Percentiles rank a stretch among this genome's conserved stretches.
Conservation (phyloP, 148 eudicot genomes). For the Selenicereus undatus region DNA sequence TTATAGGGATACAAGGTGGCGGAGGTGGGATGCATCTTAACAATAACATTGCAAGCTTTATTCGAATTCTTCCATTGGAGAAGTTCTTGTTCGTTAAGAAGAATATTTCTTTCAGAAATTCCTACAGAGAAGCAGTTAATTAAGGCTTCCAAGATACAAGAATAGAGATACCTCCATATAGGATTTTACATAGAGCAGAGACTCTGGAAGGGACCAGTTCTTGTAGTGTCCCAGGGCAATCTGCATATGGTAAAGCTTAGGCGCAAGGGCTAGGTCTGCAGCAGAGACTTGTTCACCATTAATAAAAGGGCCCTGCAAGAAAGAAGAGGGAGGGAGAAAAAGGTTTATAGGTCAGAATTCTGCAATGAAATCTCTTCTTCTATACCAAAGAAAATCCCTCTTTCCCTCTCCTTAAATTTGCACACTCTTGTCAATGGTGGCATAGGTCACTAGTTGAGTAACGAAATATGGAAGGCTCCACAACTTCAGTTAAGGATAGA, state of each 20-base stretch:
- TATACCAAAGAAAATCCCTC: background rate
- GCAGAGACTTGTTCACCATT: constrained; percentile 67
- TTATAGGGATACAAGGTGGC: background rate
- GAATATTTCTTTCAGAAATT: background rate
- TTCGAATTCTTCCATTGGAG: background rate
- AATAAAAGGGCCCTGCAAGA: constrained; percentile 81
- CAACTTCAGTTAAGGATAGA: too few relatives aligned
- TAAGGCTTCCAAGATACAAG: background rate
- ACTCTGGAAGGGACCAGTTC: constrained; percentile 84
- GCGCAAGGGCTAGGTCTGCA: constrained; percentile 86
- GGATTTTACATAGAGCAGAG: constrained; percentile 60
- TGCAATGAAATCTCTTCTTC: background rate
- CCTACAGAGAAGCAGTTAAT: background rate
- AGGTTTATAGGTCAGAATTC: constrained; percentile 4
- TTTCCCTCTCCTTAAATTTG: background rate
- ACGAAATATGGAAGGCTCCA: too few relatives aligned
- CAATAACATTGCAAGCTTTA: background rate
- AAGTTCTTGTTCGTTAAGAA: background rate
- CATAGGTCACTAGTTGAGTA: background rate
- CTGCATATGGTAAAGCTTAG: constrained; percentile 91
- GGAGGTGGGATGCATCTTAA: background rate
- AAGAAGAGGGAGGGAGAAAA: constrained; percentile 5
- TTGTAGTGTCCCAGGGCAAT: constrained; percentile 78
- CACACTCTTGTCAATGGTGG: background rate
- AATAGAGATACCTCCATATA: constrained; percentile 70